Evolutionary conservation across 495 filamentous ascomycete genomes (phyloP).

Genomic region (Hyphodiscus hymeniophilus): DNA sequence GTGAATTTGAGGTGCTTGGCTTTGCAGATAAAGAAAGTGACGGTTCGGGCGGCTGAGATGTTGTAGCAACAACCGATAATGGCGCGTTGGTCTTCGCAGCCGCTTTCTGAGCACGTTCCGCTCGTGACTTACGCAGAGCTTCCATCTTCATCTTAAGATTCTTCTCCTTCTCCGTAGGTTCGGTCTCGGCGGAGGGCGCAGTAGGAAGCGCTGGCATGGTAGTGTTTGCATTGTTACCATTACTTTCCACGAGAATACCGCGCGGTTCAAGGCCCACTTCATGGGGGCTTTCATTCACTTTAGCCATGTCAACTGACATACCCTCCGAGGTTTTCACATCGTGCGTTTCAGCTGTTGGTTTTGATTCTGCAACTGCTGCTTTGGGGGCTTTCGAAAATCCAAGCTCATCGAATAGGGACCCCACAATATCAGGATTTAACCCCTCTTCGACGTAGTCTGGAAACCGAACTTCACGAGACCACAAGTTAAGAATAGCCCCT

Average conservation of each 20-base stretch:
- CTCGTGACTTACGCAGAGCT: conserved; percentile 23
- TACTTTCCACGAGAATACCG: background rate
- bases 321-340: background rate
- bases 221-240: conserved; percentile 22
- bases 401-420: conserved; percentile 55
- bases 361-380: background rate
- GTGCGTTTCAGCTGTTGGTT: background rate
- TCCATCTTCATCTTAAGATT: conserved; percentile 27
- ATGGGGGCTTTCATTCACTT: background rate
- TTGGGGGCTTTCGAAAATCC: conserved; percentile 19
- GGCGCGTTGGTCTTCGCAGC: conserved; percentile 15
- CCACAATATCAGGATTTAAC: conserved; percentile 53
- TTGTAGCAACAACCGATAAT: background rate
- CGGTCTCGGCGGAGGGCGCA: conserved; percentile 6
- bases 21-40: background rate
- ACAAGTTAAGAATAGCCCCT: conserved; percentile 56
- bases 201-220: conserved; percentile 19
- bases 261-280: too few relatives aligned
- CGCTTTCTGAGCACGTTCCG: conserved; percentile 20
- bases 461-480: conserved; percentile 56
- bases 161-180: conserved; percentile 20
- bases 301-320: background rate
- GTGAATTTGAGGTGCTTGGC: background rate
- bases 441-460: conserved; percentile 64
- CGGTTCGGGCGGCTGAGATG: background rate